Evolutionary conservation across 768 basidiomycete genomes (phyloP).

Genomic region (Tulasnella sp.): DNA sequence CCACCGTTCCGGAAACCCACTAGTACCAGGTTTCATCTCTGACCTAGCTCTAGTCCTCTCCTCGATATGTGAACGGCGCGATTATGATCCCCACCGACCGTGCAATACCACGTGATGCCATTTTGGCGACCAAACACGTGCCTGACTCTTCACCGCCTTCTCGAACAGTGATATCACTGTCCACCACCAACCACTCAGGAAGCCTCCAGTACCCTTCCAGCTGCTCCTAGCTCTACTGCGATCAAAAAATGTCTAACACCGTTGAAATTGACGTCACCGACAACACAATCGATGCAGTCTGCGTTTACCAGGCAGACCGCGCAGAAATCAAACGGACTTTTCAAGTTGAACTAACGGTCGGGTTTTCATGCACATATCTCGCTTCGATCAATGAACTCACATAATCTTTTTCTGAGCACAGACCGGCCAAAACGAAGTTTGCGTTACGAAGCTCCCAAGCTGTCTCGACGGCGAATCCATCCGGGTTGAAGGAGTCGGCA

Average conservation of each 20-base stretch:
- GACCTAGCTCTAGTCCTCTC: neutral
- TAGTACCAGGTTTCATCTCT: too few relatives aligned
- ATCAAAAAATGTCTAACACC: slow-evolving; percentile 16
- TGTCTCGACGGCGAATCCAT: slow-evolving; percentile 21
- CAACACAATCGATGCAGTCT: slow-evolving; percentile 9
- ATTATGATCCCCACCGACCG: neutral
- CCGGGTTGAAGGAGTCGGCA: slow-evolving; percentile 22
- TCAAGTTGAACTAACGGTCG: slow-evolving; percentile 15
- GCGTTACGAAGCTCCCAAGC: slow-evolving; percentile 16
- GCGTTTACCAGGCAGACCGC: slow-evolving; percentile 11
- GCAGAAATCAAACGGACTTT: slow-evolving; percentile 17
- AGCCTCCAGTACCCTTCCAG: neutral
- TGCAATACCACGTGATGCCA: neutral
- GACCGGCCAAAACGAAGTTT: slow-evolving; percentile 22
- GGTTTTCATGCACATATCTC: neutral
- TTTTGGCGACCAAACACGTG: neutral
- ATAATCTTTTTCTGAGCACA: neutral
- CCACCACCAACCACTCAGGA: neutral
- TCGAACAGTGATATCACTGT: neutral
- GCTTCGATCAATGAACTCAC: neutral
- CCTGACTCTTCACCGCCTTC: neutral
- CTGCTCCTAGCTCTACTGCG: neutral
- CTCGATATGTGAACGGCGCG: neutral
- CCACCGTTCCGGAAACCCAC: neutral
- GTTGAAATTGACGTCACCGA: slow-evolving; percentile 14